Conservation (phyloP, 176 grass and related monocot genomes). For the Aegilops bicornis region DNA sequence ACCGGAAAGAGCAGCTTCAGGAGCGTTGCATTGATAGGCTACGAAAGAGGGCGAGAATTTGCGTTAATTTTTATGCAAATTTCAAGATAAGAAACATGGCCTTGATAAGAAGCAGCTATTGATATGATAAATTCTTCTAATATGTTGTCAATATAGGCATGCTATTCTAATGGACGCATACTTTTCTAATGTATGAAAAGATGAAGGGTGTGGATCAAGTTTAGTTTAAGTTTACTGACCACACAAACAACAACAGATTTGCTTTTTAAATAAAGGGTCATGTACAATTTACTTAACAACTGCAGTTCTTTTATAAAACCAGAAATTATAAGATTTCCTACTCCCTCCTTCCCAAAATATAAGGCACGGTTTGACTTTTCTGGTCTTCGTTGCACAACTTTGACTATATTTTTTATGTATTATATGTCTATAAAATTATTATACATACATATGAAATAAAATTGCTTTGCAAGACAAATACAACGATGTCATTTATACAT, state of each 20-base stretch:
- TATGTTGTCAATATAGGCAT: neutral
- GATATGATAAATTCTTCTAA: neutral
- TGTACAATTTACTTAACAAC: neutral
- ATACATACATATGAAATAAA: too few species aligned
- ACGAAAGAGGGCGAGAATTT: conserved; percentile 12
- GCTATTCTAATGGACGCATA: neutral
- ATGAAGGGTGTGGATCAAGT: neutral
- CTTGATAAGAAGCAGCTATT: conserved; percentile 2
- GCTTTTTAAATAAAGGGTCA: neutral
- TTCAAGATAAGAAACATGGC: neutral
- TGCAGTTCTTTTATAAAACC: neutral
- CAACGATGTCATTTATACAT: too few species aligned
- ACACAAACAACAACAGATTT: neutral
- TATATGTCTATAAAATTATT: too few species aligned
- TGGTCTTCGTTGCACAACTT: too few species aligned
- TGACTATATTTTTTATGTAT: too few species aligned
- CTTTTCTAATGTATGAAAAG: neutral
- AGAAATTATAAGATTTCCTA: neutral
- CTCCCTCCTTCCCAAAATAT: too few species aligned
- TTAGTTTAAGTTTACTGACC: neutral
- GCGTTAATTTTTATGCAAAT: neutral
- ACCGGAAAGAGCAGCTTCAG: conserved; percentile 95
- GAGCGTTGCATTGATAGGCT: conserved; percentile 78
- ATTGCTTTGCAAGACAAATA: too few species aligned
- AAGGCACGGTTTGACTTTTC: too few species aligned